phyloP scores from a whole-genome alignment of 2,329 filamentous ascomycete species.

The Sclerotinia trifoliorum region DNA sequence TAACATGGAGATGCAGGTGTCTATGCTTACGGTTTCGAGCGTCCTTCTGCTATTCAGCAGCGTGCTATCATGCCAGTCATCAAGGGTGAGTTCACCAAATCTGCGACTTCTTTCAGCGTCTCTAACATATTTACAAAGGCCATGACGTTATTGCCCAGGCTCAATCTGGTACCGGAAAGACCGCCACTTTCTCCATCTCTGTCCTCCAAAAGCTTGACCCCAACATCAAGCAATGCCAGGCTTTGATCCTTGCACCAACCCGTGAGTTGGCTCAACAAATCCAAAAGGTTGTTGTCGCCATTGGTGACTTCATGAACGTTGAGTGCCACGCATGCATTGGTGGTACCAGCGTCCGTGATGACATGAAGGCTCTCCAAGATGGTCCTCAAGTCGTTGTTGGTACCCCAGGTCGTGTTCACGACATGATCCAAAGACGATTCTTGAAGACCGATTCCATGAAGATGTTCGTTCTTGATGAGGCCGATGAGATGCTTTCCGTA shows the following conservation, averaged over 20 bases:
- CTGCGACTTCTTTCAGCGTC: conserved; percentile 22
- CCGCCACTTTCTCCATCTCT: conserved; percentile 98
- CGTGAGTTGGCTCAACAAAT: conserved; percentile 99
- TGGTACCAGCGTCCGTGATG: conserved; percentile 95
- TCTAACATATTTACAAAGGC: conserved; percentile 50
- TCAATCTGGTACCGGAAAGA: conserved; percentile 99
- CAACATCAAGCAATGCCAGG: conserved; percentile 94
- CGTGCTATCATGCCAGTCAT: conserved; percentile 99
- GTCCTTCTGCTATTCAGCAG: conserved; percentile 99
- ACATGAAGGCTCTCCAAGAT: conserved; percentile 96
- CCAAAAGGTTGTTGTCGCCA: conserved; percentile 97
- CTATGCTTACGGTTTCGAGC: conserved; percentile 99
- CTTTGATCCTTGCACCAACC: conserved; percentile 94
- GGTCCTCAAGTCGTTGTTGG: conserved; percentile 97
- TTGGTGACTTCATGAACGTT: conserved; percentile 99
- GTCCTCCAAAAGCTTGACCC: conserved; percentile 98
- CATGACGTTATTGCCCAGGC: conserved; percentile 99
- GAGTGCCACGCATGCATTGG: conserved; percentile 99
- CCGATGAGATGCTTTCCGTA: conserved; percentile 97
- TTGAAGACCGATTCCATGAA: conserved; percentile 98
- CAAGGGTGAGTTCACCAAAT: conserved; percentile 68
- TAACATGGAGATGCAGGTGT: conserved; percentile 55
- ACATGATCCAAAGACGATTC: conserved; percentile 99
- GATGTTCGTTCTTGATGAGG: conserved; percentile 99
- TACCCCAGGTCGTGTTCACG: conserved; percentile 96